Evolutionary conservation across 352 stramenopile species (phyloP).

Genomic region (Globisporangium alternatum): DNA sequence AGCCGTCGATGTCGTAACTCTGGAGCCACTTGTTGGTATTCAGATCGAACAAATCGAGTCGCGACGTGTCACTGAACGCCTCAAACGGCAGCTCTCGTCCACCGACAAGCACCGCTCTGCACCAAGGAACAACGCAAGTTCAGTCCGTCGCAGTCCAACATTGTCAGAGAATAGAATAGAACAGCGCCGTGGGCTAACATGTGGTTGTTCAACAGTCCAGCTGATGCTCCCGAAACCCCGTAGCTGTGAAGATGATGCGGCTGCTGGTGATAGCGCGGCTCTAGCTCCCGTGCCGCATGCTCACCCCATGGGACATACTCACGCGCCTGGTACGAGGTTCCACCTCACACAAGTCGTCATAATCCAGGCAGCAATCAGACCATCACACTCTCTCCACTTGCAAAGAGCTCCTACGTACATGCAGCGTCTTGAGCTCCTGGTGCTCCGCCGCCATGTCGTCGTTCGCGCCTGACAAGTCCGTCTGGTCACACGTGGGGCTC

Average conservation of each 20-base stretch:
- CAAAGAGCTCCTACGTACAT: conserved; percentile 3
- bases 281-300: conserved; percentile 33
- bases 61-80: conserved; percentile 19
- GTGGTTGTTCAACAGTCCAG: conserved; percentile 38
- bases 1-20: conserved; percentile 57
- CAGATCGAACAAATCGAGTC: conserved; percentile 66
- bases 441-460: conserved; percentile 2
- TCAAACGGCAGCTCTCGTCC: conserved; percentile 43
- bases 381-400: neutral
- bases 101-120: conserved; percentile 56
- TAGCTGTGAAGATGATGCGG: conserved; percentile 10
- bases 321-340: conserved; percentile 22
- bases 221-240: conserved; percentile 22
- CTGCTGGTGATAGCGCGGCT: conserved; percentile 20
- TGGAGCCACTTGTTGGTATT: conserved; percentile 40
- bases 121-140: neutral
- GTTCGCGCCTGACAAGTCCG: neutral
- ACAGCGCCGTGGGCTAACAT: conserved; percentile 31
- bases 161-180: neutral
- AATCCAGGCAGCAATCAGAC: neutral
- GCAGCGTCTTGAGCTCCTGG: conserved; percentile 20
- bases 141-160: neutral
- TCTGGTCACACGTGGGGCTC: neutral
- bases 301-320: conserved; percentile 42
- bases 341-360: neutral